Evolutionary conservation across 768 basidiomycete species (phyloP).

Genomic region (Obba rivulosa): DNA sequence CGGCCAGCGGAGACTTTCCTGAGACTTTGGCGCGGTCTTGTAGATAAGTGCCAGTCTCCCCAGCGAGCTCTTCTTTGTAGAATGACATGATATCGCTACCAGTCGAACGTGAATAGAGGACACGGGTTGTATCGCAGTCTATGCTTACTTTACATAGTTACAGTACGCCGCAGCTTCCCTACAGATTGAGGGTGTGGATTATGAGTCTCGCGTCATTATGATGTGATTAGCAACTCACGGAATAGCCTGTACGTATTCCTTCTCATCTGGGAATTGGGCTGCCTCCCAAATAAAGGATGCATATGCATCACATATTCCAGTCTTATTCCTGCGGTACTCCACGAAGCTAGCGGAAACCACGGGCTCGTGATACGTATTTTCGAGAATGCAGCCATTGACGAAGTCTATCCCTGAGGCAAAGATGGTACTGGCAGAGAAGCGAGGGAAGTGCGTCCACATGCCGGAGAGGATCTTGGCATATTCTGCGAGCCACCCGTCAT

Average conservation of each 20-base stretch:
- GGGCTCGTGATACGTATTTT: background rate
- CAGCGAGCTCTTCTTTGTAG: background rate
- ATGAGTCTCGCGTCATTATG: no score
- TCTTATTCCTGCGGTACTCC: background rate
- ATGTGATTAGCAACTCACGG: background rate
- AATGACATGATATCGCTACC: background rate
- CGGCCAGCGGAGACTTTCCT: background rate
- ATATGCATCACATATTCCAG: background rate
- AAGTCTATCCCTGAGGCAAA: background rate
- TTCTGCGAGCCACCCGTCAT: background rate
- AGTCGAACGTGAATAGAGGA: no score
- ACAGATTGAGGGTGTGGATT: no score
- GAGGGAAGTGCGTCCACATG: background rate
- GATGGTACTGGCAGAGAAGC: background rate
- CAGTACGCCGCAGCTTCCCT: no score
- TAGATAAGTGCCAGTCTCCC: background rate
- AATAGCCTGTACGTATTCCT: background rate
- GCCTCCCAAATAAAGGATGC: slow-evolving; percentile 1
- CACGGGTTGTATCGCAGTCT: no score
- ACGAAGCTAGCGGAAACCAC: background rate
- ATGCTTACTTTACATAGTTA: no score
- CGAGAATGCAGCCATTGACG: background rate
- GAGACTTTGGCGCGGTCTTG: background rate
- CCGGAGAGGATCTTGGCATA: background rate
- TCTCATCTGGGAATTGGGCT: background rate